Base-by-base conservation (phyloP, 495 filamentous ascomycete species). In the Hamigera avellanea region DNA sequence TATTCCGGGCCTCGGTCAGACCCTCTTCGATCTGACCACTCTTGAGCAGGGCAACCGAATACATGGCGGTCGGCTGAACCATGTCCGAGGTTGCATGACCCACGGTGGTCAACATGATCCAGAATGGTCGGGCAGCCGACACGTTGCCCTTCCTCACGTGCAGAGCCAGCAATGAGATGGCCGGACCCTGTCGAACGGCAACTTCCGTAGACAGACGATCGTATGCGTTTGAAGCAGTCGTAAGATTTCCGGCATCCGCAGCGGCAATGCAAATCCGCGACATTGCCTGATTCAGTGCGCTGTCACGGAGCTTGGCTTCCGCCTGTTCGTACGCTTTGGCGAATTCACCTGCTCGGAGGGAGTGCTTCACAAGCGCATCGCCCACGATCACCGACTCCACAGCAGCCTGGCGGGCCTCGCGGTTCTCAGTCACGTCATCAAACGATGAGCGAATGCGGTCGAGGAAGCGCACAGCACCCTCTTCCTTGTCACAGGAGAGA, bases 41-140 rank as follows among this genome's bases (percentile, higher is more conserved):
- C 43, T 78, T 81, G 50, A 94, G 74, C 53, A 93, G 67, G 37
- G 83, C 83, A 25, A 91, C 71, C 35, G 80, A 73, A 56, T 86
- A 93, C 83, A 91, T 87, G 32, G 81, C 71, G 8, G 85, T 80
- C 19, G 85, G 80, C 61, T 93, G 86, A 35, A 95, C 74, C 62
- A 93, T 82, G 19, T 78, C 64, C 42, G 72, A 49, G 26, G 75
- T 69, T 28, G 75, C 69, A 39, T 67, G 58, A 56, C 73, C 71
- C 23, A 76, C 68, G 16, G 59, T 69, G 41, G 61, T 76, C 21
- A 95, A 59, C 40, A 81, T 64, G 32, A 72, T 66, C 83, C 86
- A 94, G 57, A 85, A 82, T 37, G 74, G 59, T 38, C 80, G 67
- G 41, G 87, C 87, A 35, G 71, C 72, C 15, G 77, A 68, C 39